phyloP scores from a whole-genome alignment of 192 early-diverging fungal genomes.

The Backusella tarrabulga region DNA sequence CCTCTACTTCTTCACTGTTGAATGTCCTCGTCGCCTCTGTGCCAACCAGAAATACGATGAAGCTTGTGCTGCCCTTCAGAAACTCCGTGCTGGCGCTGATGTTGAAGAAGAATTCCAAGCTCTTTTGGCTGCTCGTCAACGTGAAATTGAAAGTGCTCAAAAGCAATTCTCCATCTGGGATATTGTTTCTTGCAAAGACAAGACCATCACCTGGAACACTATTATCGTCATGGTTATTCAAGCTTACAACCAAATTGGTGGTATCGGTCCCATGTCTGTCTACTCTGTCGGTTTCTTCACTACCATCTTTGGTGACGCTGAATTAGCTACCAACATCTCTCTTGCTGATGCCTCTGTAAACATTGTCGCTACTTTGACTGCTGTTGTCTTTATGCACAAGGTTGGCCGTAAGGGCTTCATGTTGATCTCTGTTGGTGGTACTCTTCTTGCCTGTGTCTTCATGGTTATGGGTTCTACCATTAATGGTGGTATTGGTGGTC shows the following conservation, averaged over 20 bases:
- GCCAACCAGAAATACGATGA: constrained; percentile 61
- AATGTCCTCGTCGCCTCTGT: constrained; percentile 72
- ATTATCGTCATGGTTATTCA: constrained; percentile 68
- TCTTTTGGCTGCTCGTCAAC: constrained; percentile 50
- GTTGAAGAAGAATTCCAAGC: constrained; percentile 65
- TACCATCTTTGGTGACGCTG: constrained; percentile 49
- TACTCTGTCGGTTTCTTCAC: constrained; percentile 81
- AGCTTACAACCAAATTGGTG: constrained; percentile 79
- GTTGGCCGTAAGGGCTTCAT: constrained; percentile 70
- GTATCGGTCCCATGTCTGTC: constrained; percentile 84
- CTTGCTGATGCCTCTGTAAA: constrained; percentile 62
- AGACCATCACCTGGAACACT: constrained; percentile 48
- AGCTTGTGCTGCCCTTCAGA: constrained; percentile 54
- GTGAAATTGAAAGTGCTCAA: constrained; percentile 4
- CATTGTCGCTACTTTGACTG: constrained; percentile 56
- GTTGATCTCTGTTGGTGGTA: constrained; percentile 59
- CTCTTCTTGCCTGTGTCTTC: constrained; percentile 59
- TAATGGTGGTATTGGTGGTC: constrained; percentile 48
- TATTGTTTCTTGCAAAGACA: constrained; percentile 16
- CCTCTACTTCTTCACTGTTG: constrained; percentile 67
- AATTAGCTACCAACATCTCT: constrained; percentile 54
- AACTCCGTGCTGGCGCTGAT: constrained; percentile 54
- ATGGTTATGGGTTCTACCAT: constrained; percentile 56
- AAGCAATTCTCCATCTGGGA: constrained; percentile 16
- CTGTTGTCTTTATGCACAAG: constrained; percentile 59